Percentiles rank a stretch among this genome's conserved stretches.
Evolutionary conservation across 2,329 filamentous ascomycete species (phyloP).

Genomic region (Botryotinia narcissicola): DNA sequence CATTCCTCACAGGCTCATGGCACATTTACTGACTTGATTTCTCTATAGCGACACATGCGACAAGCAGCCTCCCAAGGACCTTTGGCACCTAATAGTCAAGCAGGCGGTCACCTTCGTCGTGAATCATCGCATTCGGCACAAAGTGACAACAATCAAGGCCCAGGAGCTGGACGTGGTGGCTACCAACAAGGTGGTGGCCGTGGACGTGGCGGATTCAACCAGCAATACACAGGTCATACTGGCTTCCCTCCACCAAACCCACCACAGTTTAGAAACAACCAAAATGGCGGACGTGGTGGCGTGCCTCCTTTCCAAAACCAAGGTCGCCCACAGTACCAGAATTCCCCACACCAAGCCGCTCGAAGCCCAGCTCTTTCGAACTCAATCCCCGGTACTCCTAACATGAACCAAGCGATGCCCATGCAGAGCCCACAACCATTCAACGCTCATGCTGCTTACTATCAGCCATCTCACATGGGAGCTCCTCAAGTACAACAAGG

Average conservation of each 20-base stretch:
- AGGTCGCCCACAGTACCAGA: constrained; percentile 51
- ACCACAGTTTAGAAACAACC: constrained; percentile 34
- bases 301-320: constrained; percentile 49
- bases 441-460: constrained; percentile 39
- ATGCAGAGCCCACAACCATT: constrained; percentile 55
- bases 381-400: constrained; percentile 66
- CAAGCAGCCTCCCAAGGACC: constrained; percentile 61
- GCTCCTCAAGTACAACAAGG: constrained; percentile 51
- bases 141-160: constrained; percentile 62
- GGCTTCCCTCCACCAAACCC: constrained; percentile 48
- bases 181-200: constrained; percentile 55
- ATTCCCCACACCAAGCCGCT: constrained; percentile 64
- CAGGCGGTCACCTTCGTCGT: constrained; percentile 72
- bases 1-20: constrained; percentile 33
- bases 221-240: constrained; percentile 48
- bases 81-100: constrained; percentile 59
- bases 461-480: constrained; percentile 39
- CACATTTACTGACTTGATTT: constrained; percentile 30
- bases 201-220: constrained; percentile 57
- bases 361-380: constrained; percentile 64
- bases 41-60: constrained; percentile 63
- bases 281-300: constrained; percentile 49
- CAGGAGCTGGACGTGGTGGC: constrained; percentile 50
- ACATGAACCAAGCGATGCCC: constrained; percentile 65
- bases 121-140: constrained; percentile 84